These are phyloP conservation scores for Diaporthe sp. DNA, from an alignment of 2,329 filamentous ascomycete species.

Conservation along the genomic window DNA sequence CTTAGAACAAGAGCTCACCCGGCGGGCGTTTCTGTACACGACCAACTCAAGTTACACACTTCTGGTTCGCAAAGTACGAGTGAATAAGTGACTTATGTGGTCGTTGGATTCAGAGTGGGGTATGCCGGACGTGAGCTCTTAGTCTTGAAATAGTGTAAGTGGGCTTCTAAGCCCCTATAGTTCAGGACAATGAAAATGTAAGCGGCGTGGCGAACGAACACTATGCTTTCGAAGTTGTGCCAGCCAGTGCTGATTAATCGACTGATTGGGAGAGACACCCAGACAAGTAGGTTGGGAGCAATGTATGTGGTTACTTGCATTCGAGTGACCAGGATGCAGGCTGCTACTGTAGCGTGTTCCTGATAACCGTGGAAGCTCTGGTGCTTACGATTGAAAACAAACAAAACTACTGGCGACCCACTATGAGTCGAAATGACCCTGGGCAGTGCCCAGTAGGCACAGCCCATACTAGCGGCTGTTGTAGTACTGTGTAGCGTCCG, in stretches of 20 bases:
- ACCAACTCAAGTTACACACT: background rate
- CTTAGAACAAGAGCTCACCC: background rate
- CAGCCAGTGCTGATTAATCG: background rate
- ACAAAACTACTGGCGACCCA: background rate
- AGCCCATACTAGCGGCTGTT: background rate
- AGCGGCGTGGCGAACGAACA: background rate
- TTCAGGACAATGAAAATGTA: background rate
- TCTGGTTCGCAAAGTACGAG: background rate
- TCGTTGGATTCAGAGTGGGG: too few relatives aligned
- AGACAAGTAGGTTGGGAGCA: background rate
- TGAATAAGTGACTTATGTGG: background rate
- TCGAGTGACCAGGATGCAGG: background rate
- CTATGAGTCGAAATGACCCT: conserved; percentile 34
- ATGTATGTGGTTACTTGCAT: background rate
- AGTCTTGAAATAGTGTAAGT: too few relatives aligned
- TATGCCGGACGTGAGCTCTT: background rate
- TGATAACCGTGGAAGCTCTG: too few relatives aligned
- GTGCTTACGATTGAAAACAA: too few relatives aligned
- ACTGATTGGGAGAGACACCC: background rate
- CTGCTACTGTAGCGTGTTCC: too few relatives aligned
- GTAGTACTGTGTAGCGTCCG: background rate
- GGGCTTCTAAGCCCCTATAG: too few relatives aligned
- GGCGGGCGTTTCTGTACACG: background rate
- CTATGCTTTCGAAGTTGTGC: background rate
- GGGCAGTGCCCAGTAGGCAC: background rate